Evolutionary conservation across 1,139 yeast species (phyloP), one percentile per base, ranked within the genome.

Genomic region (Blastobotrys buckinghamii): DNA sequence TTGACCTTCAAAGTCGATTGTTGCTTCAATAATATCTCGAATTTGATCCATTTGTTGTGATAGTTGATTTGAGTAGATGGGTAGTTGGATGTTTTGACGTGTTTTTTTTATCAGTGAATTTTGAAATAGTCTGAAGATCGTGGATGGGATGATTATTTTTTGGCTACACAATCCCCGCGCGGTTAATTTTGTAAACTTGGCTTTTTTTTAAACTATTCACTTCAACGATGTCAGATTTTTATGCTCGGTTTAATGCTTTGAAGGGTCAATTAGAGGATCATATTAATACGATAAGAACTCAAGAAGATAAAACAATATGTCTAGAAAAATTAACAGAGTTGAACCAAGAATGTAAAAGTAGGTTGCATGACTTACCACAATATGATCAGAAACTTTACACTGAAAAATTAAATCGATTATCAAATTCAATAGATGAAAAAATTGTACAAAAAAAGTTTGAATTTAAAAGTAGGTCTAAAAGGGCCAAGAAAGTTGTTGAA

Each of bases 1-100:
- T 63, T 82, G 89, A 52, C 86, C 84, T 57, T 75, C 68, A 58
- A 75, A 80, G 64, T 82, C 87, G 54, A 82, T 79, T 47, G 81
- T 76, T 39, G 80, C 82, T 63, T 79, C 82, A 15, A 75, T 46
- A 12, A 58, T 32, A 15, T 53, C 44, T 43, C 48, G 50, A 8
- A 64, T 45, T 42, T 59, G 57, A 43, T 62, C 66, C 63, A 63
- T 48, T 6, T 24, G 38, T 40, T 40, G 19, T 30, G 15, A 27
- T 29, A n/a, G n/a, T n/a, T n/a, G n/a, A n/a, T n/a, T n/a, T n/a
- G n/a, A n/a, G 39, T 15, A 5, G 20, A 7, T 17, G 9, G 13
- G 5, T 34, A 5, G 38, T 5, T 34, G 22, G 17, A 34, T 6
- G 17, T 7, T 20, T 37, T 17, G 26, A 20, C 22, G 27, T 15